These are phyloP conservation scores for Claviceps capensis DNA, from an alignment of 2,329 filamentous ascomycete species.

Conservation along the genomic window DNA sequence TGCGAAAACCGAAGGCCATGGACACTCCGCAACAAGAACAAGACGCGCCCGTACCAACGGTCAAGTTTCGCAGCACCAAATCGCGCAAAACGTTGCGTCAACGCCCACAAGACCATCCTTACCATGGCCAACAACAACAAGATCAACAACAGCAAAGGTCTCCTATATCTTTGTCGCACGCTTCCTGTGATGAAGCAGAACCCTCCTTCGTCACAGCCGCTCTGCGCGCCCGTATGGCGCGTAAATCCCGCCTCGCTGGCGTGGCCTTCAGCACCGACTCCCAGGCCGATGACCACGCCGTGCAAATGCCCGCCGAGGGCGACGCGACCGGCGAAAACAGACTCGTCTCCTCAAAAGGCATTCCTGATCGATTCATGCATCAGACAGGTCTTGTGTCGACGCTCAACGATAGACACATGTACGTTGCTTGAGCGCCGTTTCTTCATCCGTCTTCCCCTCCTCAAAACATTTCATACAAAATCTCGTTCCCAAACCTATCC, in stretches of 20 bases:
- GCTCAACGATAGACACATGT: slow-evolving; percentile 65
- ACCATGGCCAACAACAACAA: neutral
- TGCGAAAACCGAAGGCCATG: slow-evolving; percentile 7
- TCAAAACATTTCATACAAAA: neutral
- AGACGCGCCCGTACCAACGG: slow-evolving; percentile 13
- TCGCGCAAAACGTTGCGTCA: slow-evolving; percentile 48
- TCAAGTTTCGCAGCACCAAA: slow-evolving; percentile 43
- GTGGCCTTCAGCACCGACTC: slow-evolving; percentile 37
- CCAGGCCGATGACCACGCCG: slow-evolving; percentile 8
- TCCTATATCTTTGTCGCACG: neutral
- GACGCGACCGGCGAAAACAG: slow-evolving; percentile 18
- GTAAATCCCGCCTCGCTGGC: slow-evolving; percentile 36
- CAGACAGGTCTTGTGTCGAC: slow-evolving; percentile 57
- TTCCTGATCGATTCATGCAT: slow-evolving; percentile 47
- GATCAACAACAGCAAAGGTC: neutral
- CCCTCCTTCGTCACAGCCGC: slow-evolving; percentile 31
- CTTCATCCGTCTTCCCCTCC: neutral
- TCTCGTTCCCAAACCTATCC: neutral
- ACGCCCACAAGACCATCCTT: slow-evolving; percentile 21
- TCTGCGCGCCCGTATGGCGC: slow-evolving; percentile 37
- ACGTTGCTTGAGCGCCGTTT: slow-evolving; percentile 23
- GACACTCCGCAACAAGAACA: slow-evolving; percentile 8
- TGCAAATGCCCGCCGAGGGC: slow-evolving; percentile 22
- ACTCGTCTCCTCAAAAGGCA: slow-evolving; percentile 14
- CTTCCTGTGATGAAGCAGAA: slow-evolving; percentile 13